A percentile compares a stretch with the other conserved stretches of the same genome.
Evolutionary conservation across 768 basidiomycete species (phyloP).

Genomic region (Suillus variegatus): DNA sequence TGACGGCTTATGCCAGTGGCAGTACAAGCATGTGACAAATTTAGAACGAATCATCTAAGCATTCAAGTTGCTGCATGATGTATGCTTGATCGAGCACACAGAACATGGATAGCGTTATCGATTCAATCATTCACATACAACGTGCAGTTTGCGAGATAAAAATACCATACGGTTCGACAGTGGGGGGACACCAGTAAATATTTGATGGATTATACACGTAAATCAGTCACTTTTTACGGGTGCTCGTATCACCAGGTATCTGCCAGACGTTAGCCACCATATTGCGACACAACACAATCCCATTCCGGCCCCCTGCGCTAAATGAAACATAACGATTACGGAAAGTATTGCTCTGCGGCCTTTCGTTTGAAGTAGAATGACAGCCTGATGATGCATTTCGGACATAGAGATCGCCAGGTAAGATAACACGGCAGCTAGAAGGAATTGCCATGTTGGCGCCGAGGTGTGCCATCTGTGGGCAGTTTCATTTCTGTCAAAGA

Average conservation of each 20-base stretch:
- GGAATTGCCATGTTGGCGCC: slow-evolving; percentile 31
- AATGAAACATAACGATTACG: slow-evolving; percentile 21
- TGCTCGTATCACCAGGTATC: neutral
- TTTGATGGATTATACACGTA: neutral
- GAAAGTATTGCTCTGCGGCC: slow-evolving; percentile 25
- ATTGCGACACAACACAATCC: slow-evolving; percentile 26
- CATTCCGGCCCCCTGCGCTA: slow-evolving; percentile 27
- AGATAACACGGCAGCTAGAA: slow-evolving; percentile 23
- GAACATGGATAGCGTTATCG: neutral
- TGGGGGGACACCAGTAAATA: neutral
- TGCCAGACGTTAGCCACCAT: slow-evolving; percentile 33
- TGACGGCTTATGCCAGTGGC: neutral
- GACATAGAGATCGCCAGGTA: slow-evolving; percentile 22
- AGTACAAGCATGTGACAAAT: neutral
- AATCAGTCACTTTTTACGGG: neutral
- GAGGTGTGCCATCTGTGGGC: slow-evolving; percentile 15
- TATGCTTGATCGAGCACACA: neutral
- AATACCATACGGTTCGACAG: neutral
- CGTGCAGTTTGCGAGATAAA: neutral
- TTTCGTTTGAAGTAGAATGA: slow-evolving; percentile 14
- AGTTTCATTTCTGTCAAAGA: slow-evolving; percentile 38
- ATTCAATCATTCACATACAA: neutral
- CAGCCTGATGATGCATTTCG: slow-evolving; percentile 17
- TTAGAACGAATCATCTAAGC: neutral
- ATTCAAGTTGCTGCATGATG: neutral